Base-by-base conservation (phyloP, 148 eudicot species). In the Silene conica region DNA sequence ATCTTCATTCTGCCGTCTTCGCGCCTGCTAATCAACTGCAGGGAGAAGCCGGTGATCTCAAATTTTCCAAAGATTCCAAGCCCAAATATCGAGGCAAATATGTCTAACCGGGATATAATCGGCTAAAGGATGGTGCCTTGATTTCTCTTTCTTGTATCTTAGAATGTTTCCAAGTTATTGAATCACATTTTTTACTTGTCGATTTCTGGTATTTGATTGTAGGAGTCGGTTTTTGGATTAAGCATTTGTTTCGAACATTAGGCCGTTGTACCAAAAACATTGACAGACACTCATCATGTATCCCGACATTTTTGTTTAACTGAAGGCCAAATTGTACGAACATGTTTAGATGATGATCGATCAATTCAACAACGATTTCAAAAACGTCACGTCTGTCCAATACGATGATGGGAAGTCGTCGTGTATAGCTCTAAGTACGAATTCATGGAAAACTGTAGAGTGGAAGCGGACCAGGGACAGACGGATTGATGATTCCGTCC, bases 1-100 rank as follows among this genome's bases (percentile, higher is more conserved):
- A 92, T 70, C 93, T 95, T 59, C 99, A 88, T 73, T 90, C 99
- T 59, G 99, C 90, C 0, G 97, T 95, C 54, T 92, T 95, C 75
- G 83, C 89, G 71, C 92, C 96, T 26, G 73, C 78, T 21, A 84
- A 86, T 76, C 74, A 31, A 48, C 79, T 78, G 25, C 45, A 64
- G 41, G 81, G 66, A 73, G 91, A 85, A 19, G 71, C 68, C 41
- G 85, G 82, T 21, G 91, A 83, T 60, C 38, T 67, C 3, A 91
- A 85, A 78, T 31, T 75, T 68, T 64, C 69, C n/a, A 92, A 87
- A 80, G 94, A 89, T 28, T 76, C 82, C 16, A 90, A 90, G 83
- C 88, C 90, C 4, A 92, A 90, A 81, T 92, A 92, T 72, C 80
- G 97, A 70, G 97, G 97, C 64, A 92, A 92, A 74, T 92, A 92